Conservation (phyloP, 2,329 filamentous ascomycete species). For the Monilinia polystroma region DNA sequence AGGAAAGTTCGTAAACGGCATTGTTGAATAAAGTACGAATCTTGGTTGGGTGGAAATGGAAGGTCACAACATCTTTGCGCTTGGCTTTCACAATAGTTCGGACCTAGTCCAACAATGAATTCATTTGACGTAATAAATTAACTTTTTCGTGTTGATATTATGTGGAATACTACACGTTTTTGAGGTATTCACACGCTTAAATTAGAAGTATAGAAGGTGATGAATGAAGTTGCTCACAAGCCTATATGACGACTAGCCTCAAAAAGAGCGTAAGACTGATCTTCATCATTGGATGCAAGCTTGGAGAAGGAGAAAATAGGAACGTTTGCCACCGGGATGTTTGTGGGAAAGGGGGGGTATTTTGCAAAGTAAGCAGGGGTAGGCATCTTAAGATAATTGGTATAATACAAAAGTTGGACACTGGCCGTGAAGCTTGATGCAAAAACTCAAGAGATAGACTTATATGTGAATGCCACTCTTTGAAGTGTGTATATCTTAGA, state of each 20-base stretch:
- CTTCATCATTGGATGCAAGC: background rate
- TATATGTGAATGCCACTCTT: background rate
- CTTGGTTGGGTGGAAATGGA: background rate
- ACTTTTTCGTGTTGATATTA: background rate
- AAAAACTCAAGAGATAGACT: no score
- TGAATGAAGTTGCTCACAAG: background rate
- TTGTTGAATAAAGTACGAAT: background rate
- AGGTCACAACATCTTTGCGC: background rate
- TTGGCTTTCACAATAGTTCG: background rate
- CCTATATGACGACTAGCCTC: conserved; percentile 9
- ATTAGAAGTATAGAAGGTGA: background rate
- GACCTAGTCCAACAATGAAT: background rate
- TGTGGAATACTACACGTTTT: background rate
- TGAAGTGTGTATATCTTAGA: background rate
- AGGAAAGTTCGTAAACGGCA: background rate
- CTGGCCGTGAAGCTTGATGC: background rate
- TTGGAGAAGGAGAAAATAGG: conserved; percentile 8
- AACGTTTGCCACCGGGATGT: background rate
- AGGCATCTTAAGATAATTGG: background rate
- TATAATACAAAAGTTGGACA: background rate
- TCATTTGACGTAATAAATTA: background rate
- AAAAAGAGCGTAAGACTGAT: conserved; percentile 12
- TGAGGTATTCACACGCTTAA: background rate
- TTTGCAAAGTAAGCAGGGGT: background rate
- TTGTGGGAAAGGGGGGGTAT: background rate